Evolutionary conservation across 176 grass and related monocot species (phyloP), one percentile per base, ranked within the genome.

Genomic region (Carex myosuroides): DNA sequence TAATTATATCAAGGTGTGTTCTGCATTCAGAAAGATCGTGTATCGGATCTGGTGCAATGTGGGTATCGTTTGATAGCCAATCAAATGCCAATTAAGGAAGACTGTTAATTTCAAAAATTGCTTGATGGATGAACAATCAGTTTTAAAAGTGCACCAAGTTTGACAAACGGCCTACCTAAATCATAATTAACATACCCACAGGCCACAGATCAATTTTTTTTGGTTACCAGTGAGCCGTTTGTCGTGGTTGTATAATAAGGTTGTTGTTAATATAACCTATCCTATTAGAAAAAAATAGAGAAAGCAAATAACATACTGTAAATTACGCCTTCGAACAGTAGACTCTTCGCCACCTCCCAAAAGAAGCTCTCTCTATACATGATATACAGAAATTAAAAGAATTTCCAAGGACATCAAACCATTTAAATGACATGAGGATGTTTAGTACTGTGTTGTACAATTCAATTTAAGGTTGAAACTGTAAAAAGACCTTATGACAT

Each of bases 301-400:
- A 8, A 9, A 46, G 46, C 54, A 53, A 81, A 76, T 13, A 90
- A 84, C 89, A 86, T 90, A 98, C 96, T 94, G 86, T 67, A 90
- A 84, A 74, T 91, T 91, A 61, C 84, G 90, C 62, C 90, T 77
- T 72, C 83, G 83, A 41, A 91, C 74, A 39, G 92, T 91, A 83
- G 90, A 94, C 76, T 90, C 92, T 88, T 94, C 88, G 13, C 90
- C 90, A 82, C 87, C 85, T 29, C 89, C 92, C 8, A 90, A 87
- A 86, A 94, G 88, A 86, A 95, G 96, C 65, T 90, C 88, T 79
- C 93, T 93, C 96, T 95, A 83, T 21, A 85, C 21, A 88, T 3
- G 66, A 79, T 30, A 22, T 33, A 64, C 70, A 91, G 71, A 80
- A 80, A 32, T 87, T 86, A 48, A 52, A 24, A 89, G 54, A 67